phyloP scores from a whole-genome alignment of 176 grass and related monocot species.

The Ampelocalamus luodianensis region DNA sequence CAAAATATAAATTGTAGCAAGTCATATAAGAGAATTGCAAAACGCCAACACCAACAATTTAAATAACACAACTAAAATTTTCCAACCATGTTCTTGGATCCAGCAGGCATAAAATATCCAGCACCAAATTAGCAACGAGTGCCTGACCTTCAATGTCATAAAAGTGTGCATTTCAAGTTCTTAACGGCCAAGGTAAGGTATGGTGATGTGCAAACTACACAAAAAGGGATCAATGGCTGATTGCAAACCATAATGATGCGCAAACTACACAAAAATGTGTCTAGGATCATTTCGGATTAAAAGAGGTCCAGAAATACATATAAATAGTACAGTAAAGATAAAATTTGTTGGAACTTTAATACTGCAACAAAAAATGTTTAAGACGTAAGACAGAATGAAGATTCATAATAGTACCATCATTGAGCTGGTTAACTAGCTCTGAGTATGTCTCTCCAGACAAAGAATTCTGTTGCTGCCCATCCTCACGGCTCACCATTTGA shows the following conservation, averaged over 20 bases:
- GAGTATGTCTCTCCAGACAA: conserved; percentile 64
- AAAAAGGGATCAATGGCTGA: not conserved
- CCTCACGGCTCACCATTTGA: conserved; percentile 38
- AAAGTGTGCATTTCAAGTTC: conserved; percentile 10
- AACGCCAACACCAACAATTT: not conserved
- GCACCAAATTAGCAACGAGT: not conserved
- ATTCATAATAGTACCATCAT: conserved; percentile 72
- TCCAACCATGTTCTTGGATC: not conserved
- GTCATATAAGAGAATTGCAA: not conserved
- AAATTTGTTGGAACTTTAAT: conserved; percentile 17
- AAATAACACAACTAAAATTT: conserved; percentile 2
- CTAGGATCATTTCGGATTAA: conserved; percentile 1
- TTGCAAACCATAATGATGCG: conserved; percentile 9
- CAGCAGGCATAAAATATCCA: not conserved
- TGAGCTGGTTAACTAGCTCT: conserved; percentile 69
- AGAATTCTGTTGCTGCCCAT: conserved; percentile 53
- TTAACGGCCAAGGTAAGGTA: conserved; percentile 4
- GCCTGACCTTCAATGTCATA: not conserved
- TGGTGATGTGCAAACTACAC: not conserved
- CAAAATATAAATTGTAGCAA: conserved; percentile 10
- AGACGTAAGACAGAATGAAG: not conserved
- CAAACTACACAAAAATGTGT: not conserved
- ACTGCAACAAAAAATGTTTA: conserved; percentile 27
- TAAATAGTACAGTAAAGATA: not conserved
- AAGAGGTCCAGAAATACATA: conserved; percentile 4